Evolutionary conservation across 2,329 filamentous ascomycete genomes (phyloP).

Genomic region (Escovopsis weberi): DNA sequence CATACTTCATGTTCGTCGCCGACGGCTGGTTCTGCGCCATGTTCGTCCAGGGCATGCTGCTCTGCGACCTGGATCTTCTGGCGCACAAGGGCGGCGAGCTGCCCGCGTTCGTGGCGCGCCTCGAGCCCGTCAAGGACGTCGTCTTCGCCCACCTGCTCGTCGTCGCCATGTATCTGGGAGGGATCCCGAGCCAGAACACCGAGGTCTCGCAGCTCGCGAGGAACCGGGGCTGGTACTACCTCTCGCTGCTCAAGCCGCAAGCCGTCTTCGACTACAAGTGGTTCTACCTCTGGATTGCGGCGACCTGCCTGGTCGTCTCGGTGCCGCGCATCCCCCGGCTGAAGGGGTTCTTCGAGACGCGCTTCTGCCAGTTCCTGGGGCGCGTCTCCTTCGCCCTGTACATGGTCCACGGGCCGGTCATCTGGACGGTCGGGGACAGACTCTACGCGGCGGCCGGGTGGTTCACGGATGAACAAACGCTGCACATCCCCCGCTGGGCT

Average conservation of each 20-base stretch:
- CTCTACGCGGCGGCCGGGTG: constrained; percentile 49
- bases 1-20: constrained; percentile 53
- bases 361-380: constrained; percentile 46
- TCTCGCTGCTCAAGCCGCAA: constrained; percentile 48
- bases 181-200: constrained; percentile 38
- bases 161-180: constrained; percentile 41
- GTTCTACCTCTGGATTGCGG: constrained; percentile 52
- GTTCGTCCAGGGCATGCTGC: constrained; percentile 46
- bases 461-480: constrained; percentile 29
- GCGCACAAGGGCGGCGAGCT: constrained; percentile 28
- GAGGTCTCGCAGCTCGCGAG: constrained; percentile 34
- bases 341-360: constrained; percentile 41
- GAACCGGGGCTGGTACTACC: constrained; percentile 45
- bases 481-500: constrained; percentile 41
- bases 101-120: constrained; percentile 29
- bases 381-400: constrained; percentile 49
- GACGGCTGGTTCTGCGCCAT: constrained; percentile 49
- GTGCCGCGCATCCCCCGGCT: constrained; percentile 44
- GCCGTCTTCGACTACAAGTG: constrained; percentile 52
- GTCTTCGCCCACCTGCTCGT: constrained; percentile 39
- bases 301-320: constrained; percentile 39
- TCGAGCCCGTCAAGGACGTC: constrained; percentile 33
- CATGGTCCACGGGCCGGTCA: constrained; percentile 47
- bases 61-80: constrained; percentile 46
- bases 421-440: constrained; percentile 45